Evolutionary conservation across 108 stramenopile genomes (phyloP).

Genomic region (Schizochytrium sp.): DNA sequence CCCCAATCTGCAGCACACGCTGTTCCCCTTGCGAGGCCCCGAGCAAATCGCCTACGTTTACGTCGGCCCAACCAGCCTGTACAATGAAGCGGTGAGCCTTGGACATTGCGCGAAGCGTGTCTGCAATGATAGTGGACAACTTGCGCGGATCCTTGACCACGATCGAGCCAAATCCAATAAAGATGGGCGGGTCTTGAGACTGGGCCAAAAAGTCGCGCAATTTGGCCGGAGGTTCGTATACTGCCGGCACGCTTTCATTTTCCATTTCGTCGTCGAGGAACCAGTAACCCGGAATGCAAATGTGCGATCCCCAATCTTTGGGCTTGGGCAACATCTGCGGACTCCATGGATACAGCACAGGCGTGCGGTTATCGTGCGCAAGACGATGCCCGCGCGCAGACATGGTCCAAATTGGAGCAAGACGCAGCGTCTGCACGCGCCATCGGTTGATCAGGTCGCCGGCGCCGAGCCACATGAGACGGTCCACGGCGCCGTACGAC

Average conservation of each 20-base stretch:
- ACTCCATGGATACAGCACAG: background rate
- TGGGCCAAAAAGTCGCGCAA: background rate
- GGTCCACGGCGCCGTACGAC: constrained; percentile 12
- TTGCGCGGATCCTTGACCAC: background rate
- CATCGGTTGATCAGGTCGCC: constrained; percentile 9
- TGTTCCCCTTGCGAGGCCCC: background rate
- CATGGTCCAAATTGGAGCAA: constrained; percentile 10
- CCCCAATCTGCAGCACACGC: background rate
- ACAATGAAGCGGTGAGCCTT: background rate
- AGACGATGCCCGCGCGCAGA: constrained; percentile 5
- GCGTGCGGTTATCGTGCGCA: background rate
- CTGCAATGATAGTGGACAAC: background rate
- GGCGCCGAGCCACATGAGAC: constrained; percentile 6
- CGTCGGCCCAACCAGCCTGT: constrained; percentile 10
- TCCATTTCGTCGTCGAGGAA: background rate
- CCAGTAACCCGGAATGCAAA: background rate
- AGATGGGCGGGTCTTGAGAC: background rate
- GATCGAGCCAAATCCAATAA: constrained; percentile 13
- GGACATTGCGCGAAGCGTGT: background rate
- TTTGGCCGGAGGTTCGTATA: background rate
- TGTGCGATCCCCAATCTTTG: constrained; percentile 9
- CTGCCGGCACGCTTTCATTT: background rate
- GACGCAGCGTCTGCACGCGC: background rate
- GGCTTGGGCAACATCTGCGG: constrained; percentile 13
- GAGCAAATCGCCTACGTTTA: background rate